phyloP scores from a whole-genome alignment of 495 filamentous ascomycete genomes.

The Xeromyces bisporus region DNA sequence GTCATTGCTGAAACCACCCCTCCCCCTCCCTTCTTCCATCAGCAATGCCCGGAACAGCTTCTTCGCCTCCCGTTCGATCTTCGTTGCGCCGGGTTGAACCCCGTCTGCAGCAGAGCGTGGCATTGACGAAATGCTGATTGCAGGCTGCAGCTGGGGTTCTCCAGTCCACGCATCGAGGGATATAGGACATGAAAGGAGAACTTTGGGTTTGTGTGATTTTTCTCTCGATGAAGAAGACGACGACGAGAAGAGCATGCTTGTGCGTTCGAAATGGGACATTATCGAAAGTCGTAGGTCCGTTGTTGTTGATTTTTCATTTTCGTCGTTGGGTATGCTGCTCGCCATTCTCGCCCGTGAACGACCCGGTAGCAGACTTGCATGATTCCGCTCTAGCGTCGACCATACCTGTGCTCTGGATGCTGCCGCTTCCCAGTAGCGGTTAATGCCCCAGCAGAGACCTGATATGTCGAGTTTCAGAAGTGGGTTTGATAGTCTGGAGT shows the following conservation, averaged over 20 bases:
- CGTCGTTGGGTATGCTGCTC: not conserved
- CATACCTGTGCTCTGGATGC: conserved; percentile 23
- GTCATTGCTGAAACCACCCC: too few relatives aligned
- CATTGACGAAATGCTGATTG: conserved; percentile 18
- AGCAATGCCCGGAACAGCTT: conserved; percentile 25
- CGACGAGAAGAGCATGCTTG: conserved; percentile 24
- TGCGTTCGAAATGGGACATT: conserved; percentile 25
- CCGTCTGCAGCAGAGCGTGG: conserved; percentile 1
- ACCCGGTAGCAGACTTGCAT: conserved; percentile 5
- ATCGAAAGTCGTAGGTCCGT: conserved; percentile 15
- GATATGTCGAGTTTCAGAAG: conserved; percentile 24
- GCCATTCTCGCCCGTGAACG: not conserved
- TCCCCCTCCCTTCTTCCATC: conserved; percentile 8
- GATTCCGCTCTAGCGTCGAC: conserved; percentile 17
- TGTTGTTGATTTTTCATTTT: conserved; percentile 6
- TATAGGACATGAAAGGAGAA: conserved; percentile 19
- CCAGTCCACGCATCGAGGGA: conserved; percentile 25
- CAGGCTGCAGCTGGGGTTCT: conserved; percentile 20
- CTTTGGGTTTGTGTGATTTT: conserved; percentile 7
- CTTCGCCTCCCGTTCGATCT: conserved; percentile 22
- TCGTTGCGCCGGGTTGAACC: conserved; percentile 7
- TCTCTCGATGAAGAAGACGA: conserved; percentile 8
- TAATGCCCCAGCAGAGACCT: conserved; percentile 28
- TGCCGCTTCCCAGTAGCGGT: conserved; percentile 26
- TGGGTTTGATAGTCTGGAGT: conserved; percentile 17